Evolutionary conservation across 306 rosid species (phyloP), one percentile per base, ranked within the genome.

Genomic region (Pterocarpus santalinus): DNA sequence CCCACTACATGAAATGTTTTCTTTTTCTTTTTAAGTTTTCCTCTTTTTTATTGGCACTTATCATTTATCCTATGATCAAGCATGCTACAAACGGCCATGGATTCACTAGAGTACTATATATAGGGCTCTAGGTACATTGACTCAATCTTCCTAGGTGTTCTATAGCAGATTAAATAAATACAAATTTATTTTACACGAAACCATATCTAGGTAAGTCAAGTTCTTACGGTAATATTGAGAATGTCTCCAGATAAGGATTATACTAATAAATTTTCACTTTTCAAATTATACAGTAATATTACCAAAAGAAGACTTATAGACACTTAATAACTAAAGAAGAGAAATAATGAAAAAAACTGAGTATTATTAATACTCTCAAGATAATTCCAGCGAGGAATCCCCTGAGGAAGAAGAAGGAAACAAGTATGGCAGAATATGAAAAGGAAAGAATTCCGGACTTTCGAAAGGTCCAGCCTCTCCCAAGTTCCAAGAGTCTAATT

Each of bases 1-100:
- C 72, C 72, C 73, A 80, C 56, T 38, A 36, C 11, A 67, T 72
- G 65, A 17, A 9, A 12, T 28, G 10, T 70, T 32, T 72, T 14
- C 5, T 7, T 5, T 49, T 62, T 32, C 0, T 36, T 56, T 8
- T 63, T 47, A n/a, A n/a, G 22, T 1, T 15, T 73, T 55, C 43
- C 30, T 16, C 35, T 69, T 22, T 64, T 30, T 34, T 55, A 5
- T 12, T 43, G 47, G 32, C 30, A 41, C 36, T 53, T 13, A 35
- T 55, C 65, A 36, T 72, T 72, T 30, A 34, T 72, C 49, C 33
- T 33, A 22, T 46, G 61, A 49, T 58, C 58, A 73, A 10, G 39
- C 35, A 57, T 56, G 78, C 35, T 28, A 38, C 30, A 12, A 57
- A 34, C 8, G 6, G 39, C 35, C 53, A 71, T 2, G 5, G 44